A percentile compares a stretch with the other conserved stretches of the same genome.
Evolutionary conservation across 805 yeast species (phyloP).

Genomic region (Lachancea meyersii): DNA sequence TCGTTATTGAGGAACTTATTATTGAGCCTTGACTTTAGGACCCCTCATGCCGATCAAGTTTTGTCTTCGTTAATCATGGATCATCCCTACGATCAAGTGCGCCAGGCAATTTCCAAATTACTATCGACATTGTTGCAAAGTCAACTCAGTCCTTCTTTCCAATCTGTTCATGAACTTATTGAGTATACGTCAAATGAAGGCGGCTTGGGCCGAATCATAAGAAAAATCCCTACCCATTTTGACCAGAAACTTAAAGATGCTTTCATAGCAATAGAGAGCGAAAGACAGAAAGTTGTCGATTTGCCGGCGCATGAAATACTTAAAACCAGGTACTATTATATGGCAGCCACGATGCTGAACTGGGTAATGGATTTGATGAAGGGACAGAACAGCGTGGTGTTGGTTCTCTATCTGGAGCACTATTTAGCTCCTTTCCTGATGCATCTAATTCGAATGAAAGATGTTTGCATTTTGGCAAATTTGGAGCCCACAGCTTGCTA

Average conservation of each 20-base stretch:
- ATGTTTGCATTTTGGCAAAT: constrained; percentile 67
- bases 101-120: constrained; percentile 59
- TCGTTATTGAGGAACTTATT: constrained; percentile 47
- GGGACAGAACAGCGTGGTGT: constrained; percentile 47
- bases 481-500: constrained; percentile 48
- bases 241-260: constrained; percentile 36
- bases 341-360: constrained; percentile 57
- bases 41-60: constrained; percentile 42
- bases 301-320: constrained; percentile 50
- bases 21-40: constrained; percentile 48
- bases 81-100: constrained; percentile 68
- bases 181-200: constrained; percentile 14
- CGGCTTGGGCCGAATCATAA: constrained; percentile 35
- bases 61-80: constrained; percentile 40
- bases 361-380: constrained; percentile 51
- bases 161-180: constrained; percentile 12
- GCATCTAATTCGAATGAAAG: constrained; percentile 59
- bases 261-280: constrained; percentile 40
- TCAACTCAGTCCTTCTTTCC: constrained; percentile 22
- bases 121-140: constrained; percentile 33
- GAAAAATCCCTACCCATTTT: constrained; percentile 30
- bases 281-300: constrained; percentile 31
- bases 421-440: constrained; percentile 66
- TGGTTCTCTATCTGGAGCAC: constrained; percentile 46
- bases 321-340: constrained; percentile 54